Base-by-base conservation (phyloP, 345 rosid species). In the Acer saccharum region DNA sequence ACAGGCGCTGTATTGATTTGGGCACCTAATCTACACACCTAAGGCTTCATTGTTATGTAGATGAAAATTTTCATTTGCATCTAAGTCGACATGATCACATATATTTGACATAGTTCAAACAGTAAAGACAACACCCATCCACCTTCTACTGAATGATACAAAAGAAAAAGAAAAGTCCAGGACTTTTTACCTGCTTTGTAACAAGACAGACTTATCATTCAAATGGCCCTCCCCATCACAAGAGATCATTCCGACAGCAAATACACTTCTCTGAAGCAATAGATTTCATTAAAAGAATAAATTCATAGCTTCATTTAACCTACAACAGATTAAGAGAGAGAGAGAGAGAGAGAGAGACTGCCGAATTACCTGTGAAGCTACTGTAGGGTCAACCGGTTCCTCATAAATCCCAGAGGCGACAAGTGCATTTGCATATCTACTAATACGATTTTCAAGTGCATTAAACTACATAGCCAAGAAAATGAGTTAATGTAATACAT, bases 161-260 rank as follows among this genome's bases (percentile, higher is more conserved):
- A 14, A 61, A 39, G 71, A 48, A 48, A 62, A 77, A 58, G 10
- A 20, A 61, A 79, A 67, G 50, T 21, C 25, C 20, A 67, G n/a
- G 35, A 13, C n/a, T 32, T 32, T 32, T 82, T 91, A 92, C 98
- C 98, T 96, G 97, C 92, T 87, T 83, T 94, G 97, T 83, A 96
- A 79, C 86, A 92, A 68, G 82, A 91, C 79, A 55, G 98, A 94
- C 76, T 94, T 91, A 27, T 94, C 98, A 82, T 94, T 96, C 79
- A 94, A 80, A 85, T 87, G 92, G 73, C 98, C 99, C 73, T 96
- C 99, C 65, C 91, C 99, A 70, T 96, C 99, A 81, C 98, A 92
- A 76, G 94, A 91, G 83, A 94, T 89, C 98, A 96, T 94, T 71
- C 98, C 98, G 61, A 90, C 94, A 13, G 94, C 80, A 82, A 96